phyloP scores from a whole-genome alignment of 2,329 filamentous ascomycete genomes.

The Dactylellina cionopaga region DNA sequence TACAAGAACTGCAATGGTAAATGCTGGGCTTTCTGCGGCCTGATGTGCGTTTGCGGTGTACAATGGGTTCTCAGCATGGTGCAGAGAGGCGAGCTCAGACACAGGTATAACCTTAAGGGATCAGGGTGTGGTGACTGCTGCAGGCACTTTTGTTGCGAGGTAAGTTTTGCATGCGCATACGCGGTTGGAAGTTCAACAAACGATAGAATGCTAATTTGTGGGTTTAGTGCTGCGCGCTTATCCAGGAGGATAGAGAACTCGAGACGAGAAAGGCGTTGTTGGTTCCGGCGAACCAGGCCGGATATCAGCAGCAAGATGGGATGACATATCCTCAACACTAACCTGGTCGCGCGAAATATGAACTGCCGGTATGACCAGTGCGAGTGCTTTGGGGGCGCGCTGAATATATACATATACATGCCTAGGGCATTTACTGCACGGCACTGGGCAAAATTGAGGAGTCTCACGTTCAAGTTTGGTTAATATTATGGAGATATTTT shows the following conservation, averaged over 20 bases:
- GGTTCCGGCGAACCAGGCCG: constrained; percentile 32
- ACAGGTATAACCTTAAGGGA: constrained; percentile 67
- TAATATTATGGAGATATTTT: too few species aligned
- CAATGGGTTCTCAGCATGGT: constrained; percentile 64
- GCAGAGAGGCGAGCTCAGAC: constrained; percentile 67
- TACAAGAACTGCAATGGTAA: constrained; percentile 53
- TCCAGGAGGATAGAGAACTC: constrained; percentile 65
- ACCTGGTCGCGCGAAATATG: too few species aligned
- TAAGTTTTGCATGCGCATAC: too few species aligned
- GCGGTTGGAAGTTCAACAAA: too few species aligned
- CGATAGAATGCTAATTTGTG: constrained; percentile 20
- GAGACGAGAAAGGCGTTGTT: constrained; percentile 41
- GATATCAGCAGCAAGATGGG: constrained; percentile 30
- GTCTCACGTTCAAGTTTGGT: too few species aligned
- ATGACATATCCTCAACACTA: constrained; percentile 33
- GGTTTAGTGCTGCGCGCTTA: constrained; percentile 65
- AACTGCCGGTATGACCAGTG: too few species aligned
- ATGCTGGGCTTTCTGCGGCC: constrained; percentile 60
- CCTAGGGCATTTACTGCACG: too few species aligned
- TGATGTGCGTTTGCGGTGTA: constrained; percentile 58
- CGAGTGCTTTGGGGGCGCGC: too few species aligned
- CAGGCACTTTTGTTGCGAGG: constrained; percentile 66
- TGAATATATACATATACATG: too few species aligned
- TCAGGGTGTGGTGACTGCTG: constrained; percentile 66
- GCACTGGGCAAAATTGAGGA: too few species aligned